Base-by-base conservation (phyloP, 306 rosid species). In the Malus asiatica region DNA sequence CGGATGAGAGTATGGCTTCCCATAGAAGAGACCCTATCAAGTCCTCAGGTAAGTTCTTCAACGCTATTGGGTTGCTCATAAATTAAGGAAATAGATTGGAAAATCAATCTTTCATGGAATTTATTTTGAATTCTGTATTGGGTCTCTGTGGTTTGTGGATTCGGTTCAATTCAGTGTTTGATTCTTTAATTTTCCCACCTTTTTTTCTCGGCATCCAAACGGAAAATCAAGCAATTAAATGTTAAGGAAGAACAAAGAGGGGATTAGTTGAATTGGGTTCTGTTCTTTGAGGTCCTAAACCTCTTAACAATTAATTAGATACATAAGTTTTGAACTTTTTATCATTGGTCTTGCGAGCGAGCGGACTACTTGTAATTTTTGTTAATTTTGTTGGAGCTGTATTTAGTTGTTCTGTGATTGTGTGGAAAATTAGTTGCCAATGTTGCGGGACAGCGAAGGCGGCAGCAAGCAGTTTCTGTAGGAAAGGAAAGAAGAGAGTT, bases 401-500 rank as follows among this genome's bases (percentile, higher is more conserved):
- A 16, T 29, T 78, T 11, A 18, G 22, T 52, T 71, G 20, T 48
- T 48, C 58, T 71, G 79, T 51, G 77, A 72, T 71, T 19, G 10
- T 67, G 76, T 62, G 59, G 77, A 79, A 75, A 79, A 75, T 38
- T 80, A 95, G 99, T 92, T 82, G 97, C 88, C n/a, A 82, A 44
- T 81, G 85, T 80, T 74, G 99, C 99, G 0, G 96, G 87, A 18
- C 69, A 82, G 30, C 86, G 92, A 73, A 85, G 99, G 64, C 77
- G 99, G 14, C 87, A 89, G 74, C 84, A 87, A 62, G 97, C 99
- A 13, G 82, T 88, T 27, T 73, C 96, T 6, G 84, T 95, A 69
- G 90, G 96, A 66, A 95, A 87, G 75, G 97, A 95, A 81, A 86
- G 97, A 72, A 86, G 97, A 80, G 97, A 89, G 46, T 90, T 90